A percentile compares a stretch with the other conserved stretches of the same genome.
Conservation (phyloP, 345 rosid species). For the Isatis tinctoria region DNA sequence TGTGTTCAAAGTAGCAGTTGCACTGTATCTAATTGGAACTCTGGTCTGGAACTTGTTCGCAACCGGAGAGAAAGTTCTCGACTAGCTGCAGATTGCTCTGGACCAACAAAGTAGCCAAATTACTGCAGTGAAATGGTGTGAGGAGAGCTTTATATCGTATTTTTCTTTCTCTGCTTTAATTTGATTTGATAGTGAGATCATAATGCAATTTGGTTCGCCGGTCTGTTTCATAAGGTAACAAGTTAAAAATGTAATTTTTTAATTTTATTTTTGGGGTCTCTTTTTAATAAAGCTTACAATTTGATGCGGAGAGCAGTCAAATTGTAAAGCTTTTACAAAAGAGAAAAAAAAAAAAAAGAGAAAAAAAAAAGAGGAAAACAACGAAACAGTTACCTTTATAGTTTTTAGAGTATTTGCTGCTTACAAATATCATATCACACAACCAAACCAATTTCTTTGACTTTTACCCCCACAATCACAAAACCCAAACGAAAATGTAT, state of each 20-base stretch:
- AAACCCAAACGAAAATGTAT: slow-evolving; percentile 28
- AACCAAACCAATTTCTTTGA: slow-evolving; percentile 17
- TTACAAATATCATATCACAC: slow-evolving; percentile 13
- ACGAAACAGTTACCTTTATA: not conserved
- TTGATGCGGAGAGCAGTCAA: not conserved
- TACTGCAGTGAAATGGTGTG: slow-evolving; percentile 14
- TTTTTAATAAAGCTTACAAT: slow-evolving; percentile 19
- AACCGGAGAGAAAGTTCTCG: slow-evolving; percentile 86
- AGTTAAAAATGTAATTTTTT: not conserved
- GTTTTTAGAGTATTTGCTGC: not conserved
- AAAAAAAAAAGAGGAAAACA: no score
- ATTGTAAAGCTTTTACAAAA: slow-evolving; percentile 26
- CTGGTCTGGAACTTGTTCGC: slow-evolving; percentile 85
- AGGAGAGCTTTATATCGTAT: not conserved
- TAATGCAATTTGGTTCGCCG: slow-evolving; percentile 1
- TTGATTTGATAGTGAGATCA: slow-evolving; percentile 10
- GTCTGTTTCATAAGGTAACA: slow-evolving; percentile 18
- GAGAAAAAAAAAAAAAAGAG: not conserved
- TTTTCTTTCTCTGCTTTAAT: not conserved
- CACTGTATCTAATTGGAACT: slow-evolving; percentile 70
- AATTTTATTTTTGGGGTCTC: slow-evolving; percentile 4
- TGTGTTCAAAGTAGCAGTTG: slow-evolving; percentile 92
- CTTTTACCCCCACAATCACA: slow-evolving; percentile 11
- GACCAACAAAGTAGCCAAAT: not conserved
- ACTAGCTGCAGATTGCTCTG: slow-evolving; percentile 32